These are phyloP conservation scores for Batrachochytrium dendrobatidis DNA, from an alignment of 371 early-diverging fungal species.

Conservation along the genomic window DNA sequence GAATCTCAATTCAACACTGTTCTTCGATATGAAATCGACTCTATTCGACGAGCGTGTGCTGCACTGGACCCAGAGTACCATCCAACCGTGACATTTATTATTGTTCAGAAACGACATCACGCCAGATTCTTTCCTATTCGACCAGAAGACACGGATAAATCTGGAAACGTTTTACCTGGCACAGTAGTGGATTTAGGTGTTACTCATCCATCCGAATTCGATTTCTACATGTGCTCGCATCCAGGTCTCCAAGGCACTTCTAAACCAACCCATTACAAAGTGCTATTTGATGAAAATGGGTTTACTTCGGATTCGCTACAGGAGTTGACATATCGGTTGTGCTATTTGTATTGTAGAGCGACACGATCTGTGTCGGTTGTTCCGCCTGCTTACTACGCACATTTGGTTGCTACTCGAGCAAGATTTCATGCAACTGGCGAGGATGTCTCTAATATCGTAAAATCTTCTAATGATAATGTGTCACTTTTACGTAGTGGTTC, in stretches of 20 bases:
- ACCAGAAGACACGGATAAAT: constrained; percentile 46
- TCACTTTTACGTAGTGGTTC: background rate
- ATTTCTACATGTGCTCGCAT: constrained; percentile 90
- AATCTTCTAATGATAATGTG: constrained; percentile 6
- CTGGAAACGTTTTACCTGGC: constrained; percentile 81
- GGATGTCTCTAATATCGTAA: constrained; percentile 16
- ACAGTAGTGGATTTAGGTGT: constrained; percentile 84
- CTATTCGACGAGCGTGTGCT: constrained; percentile 69
- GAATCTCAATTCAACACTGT: constrained; percentile 86
- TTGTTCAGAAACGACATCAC: constrained; percentile 95
- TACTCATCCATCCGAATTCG: constrained; percentile 74
- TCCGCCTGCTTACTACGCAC: constrained; percentile 86
- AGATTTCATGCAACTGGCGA: constrained; percentile 65
- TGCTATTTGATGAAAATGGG: constrained; percentile 73
- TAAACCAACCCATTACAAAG: constrained; percentile 83
- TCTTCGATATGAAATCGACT: constrained; percentile 66
- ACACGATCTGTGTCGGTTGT: constrained; percentile 72
- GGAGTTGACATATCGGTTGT: constrained; percentile 76
- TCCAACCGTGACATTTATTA: constrained; percentile 84
- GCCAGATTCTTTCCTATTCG: constrained; percentile 83
- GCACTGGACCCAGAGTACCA: constrained; percentile 58
- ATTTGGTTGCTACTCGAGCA: constrained; percentile 72
- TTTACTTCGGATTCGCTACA: constrained; percentile 72
- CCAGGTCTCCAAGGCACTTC: constrained; percentile 91
- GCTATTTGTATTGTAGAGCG: constrained; percentile 83